Conservation (phyloP, 2,329 filamentous ascomycete species). For the Colletotrichum tropicicola region DNA sequence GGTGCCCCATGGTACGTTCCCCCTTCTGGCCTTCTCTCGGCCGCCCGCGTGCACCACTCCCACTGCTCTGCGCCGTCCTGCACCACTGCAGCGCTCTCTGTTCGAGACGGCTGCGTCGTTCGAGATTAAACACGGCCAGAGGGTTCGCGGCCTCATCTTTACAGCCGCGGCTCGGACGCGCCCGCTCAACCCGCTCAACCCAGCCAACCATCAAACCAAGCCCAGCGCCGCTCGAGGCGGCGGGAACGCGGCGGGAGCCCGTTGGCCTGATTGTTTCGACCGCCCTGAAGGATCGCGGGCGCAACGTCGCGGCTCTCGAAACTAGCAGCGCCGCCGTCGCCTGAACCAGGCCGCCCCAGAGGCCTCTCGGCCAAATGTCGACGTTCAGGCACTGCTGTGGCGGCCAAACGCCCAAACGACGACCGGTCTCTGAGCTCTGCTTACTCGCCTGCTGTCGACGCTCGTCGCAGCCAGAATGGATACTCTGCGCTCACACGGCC, state of each 20-base stretch:
- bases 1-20: not conserved
- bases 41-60: no score
- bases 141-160: constrained; percentile 21
- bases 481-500: constrained; percentile 4
- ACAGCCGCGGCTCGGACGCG: constrained; percentile 24
- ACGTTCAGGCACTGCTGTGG: no score
- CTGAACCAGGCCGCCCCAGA: not conserved
- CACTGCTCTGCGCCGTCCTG: no score
- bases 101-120: constrained; percentile 12
- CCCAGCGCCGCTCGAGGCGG: constrained; percentile 9
- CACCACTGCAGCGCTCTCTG: constrained; percentile 9
- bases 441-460: not conserved
- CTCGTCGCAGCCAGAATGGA: constrained; percentile 17
- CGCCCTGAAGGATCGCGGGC: constrained; percentile 17
- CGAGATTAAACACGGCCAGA: constrained; percentile 16
- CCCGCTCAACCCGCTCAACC: constrained; percentile 13
- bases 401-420: no score
- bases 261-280: constrained; percentile 14
- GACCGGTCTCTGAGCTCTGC: not conserved
- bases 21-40: not conserved
- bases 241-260: not conserved
- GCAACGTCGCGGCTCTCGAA: no score
- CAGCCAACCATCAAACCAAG: constrained; percentile 24
- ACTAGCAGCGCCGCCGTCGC: no score
- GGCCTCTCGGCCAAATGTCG: no score